phyloP scores from a whole-genome alignment of 371 early-diverging fungal species.

The Rhizopus sp. region DNA sequence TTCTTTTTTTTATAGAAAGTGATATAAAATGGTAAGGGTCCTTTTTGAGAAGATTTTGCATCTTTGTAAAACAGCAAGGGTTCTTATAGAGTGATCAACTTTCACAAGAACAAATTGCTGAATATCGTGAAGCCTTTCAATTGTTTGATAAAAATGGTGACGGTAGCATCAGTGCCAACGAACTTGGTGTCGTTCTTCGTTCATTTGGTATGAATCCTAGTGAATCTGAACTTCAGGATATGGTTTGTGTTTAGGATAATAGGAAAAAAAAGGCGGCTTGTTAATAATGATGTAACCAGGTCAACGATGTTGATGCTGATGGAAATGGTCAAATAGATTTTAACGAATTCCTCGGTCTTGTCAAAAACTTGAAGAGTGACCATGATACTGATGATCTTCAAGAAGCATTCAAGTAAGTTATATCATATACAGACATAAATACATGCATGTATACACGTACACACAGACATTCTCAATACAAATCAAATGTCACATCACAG shows the following conservation, averaged over 20 bases:
- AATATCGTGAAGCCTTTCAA: slow-evolving; percentile 51
- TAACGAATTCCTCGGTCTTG: slow-evolving; percentile 87
- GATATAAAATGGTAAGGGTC: neutral
- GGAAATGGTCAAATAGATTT: slow-evolving; percentile 93
- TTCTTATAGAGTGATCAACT: slow-evolving; percentile 38
- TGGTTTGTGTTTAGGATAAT: slow-evolving; percentile 35
- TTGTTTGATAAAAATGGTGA: slow-evolving; percentile 50
- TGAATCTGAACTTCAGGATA: slow-evolving; percentile 77
- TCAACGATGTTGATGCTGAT: slow-evolving; percentile 93
- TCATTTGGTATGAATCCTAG: slow-evolving; percentile 69
- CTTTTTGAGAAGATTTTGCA: neutral
- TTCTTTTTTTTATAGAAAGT: neutral
- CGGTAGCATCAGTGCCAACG: slow-evolving; percentile 42
- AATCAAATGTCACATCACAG: neutral
- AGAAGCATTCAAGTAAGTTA: slow-evolving; percentile 51
- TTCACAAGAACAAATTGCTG: slow-evolving; percentile 48
- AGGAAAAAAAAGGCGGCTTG: neutral
- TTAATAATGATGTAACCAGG: slow-evolving; percentile 68
- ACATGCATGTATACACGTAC: neutral
- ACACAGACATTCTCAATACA: too few relatives aligned
- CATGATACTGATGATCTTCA: slow-evolving; percentile 41
- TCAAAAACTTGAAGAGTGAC: slow-evolving; percentile 61
- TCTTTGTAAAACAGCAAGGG: neutral
- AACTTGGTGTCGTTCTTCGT: slow-evolving; percentile 44
- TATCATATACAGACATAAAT: slow-evolving; percentile 31